phyloP scores from a whole-genome alignment of 257 asterid genomes.

The Nicotiana obtusifolia region DNA sequence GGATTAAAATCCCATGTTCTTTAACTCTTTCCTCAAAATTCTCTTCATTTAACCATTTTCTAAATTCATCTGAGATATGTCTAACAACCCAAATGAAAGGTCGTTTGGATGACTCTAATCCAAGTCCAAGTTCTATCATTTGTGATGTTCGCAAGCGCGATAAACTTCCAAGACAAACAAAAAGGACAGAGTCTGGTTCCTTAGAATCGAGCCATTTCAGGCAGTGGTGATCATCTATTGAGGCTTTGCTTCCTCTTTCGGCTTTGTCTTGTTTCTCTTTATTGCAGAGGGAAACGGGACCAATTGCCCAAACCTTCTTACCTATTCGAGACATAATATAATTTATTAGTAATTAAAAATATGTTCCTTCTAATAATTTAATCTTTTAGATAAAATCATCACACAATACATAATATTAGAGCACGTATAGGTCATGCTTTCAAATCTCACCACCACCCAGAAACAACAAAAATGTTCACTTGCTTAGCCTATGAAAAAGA shows the following conservation, averaged over 20 bases:
- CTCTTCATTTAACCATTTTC: constrained; percentile 37
- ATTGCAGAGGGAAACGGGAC: constrained; percentile 45
- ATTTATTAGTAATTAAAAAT: not conserved
- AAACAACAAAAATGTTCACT: too few relatives aligned
- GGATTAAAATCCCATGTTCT: constrained; percentile 28
- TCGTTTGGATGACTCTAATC: constrained; percentile 31
- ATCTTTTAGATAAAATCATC: too few relatives aligned
- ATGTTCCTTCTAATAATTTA: not conserved
- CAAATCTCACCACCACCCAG: too few relatives aligned
- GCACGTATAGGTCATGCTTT: too few relatives aligned
- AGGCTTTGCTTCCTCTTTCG: constrained; percentile 34
- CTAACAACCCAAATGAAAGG: constrained; percentile 47
- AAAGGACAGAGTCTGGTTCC: constrained; percentile 30
- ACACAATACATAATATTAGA: too few relatives aligned
- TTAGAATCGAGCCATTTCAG: constrained; percentile 40
- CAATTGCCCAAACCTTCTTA: constrained; percentile 35
- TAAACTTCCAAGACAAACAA: constrained; percentile 50
- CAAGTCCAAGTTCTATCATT: constrained; percentile 39
- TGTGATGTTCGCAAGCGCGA: constrained; percentile 29
- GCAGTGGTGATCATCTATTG: constrained; percentile 21
- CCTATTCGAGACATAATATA: constrained; percentile 5
- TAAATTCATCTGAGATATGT: constrained; percentile 22
- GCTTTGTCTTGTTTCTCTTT: constrained; percentile 27
- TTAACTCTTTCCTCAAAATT: constrained; percentile 36
- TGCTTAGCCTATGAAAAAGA: too few relatives aligned